These are phyloP conservation scores for Pleurotus cornucopiae DNA, from an alignment of 768 basidiomycete genomes.

Conservation along the genomic window DNA sequence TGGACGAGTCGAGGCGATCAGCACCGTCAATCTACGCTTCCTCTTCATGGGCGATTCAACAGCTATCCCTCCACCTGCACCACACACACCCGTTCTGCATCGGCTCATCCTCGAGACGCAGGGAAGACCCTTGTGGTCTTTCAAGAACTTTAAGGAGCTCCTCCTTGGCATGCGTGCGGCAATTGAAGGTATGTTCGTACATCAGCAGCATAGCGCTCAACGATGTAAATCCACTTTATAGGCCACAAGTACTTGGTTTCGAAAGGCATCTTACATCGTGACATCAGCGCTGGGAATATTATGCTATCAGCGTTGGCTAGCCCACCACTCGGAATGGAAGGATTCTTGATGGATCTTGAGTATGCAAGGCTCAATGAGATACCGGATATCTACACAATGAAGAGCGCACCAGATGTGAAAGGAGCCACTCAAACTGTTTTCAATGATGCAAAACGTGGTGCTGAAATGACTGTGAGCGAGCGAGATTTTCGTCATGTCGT, in stretches of 20 bases:
- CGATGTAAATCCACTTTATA: neutral
- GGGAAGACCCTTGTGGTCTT: slow-evolving; percentile 17
- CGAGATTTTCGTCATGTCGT: neutral
- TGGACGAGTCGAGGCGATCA: slow-evolving; percentile 8
- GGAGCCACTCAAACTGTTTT: slow-evolving; percentile 5
- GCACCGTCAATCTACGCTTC: slow-evolving; percentile 5
- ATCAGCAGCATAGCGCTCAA: neutral
- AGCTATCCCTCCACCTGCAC: neutral
- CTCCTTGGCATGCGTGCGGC: slow-evolving; percentile 15
- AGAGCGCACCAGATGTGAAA: neutral
- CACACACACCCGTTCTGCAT: slow-evolving; percentile 11
- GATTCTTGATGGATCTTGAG: slow-evolving; percentile 28
- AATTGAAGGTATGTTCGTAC: slow-evolving; percentile 11
- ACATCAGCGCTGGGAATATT: slow-evolving; percentile 17
- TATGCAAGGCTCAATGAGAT: slow-evolving; percentile 13
- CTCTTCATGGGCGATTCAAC: too few species aligned
- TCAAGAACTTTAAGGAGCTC: slow-evolving; percentile 13
- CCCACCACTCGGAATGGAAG: slow-evolving; percentile 8
- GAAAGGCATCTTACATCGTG: slow-evolving; percentile 24
- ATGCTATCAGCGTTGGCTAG: slow-evolving; percentile 19
- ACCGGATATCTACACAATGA: neutral
- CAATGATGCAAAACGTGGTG: slow-evolving; percentile 8
- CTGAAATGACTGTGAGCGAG: slow-evolving; percentile 10
- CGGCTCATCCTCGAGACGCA: slow-evolving; percentile 13
- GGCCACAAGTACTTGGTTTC: slow-evolving; percentile 17